These are phyloP conservation scores for Furculomyces boomerangus DNA, from an alignment of 371 early-diverging fungal genomes.

Conservation along the genomic window DNA sequence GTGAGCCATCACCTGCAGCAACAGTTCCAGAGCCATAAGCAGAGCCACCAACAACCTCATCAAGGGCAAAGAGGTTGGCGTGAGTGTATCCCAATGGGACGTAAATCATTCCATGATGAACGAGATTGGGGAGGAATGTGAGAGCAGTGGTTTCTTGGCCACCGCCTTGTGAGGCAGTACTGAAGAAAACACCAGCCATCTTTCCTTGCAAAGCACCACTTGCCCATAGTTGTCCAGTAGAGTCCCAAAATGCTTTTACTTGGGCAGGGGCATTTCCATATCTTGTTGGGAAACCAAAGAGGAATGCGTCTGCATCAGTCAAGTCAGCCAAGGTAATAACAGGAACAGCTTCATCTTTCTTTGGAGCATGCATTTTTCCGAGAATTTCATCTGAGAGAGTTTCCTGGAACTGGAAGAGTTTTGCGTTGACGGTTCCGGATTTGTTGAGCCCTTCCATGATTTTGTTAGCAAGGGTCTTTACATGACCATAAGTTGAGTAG, in stretches of 20 bases:
- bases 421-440: conserved; percentile 33
- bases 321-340: conserved; percentile 35
- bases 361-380: conserved; percentile 47
- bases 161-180: conserved; percentile 51
- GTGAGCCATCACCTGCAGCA: conserved; percentile 42
- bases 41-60: conserved; percentile 35
- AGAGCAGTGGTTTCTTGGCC: conserved; percentile 64
- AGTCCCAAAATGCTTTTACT: conserved; percentile 49
- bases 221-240: conserved; percentile 56
- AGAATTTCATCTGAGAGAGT: conserved; percentile 44
- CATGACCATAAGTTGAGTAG: conserved; percentile 58
- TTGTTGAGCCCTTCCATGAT: conserved; percentile 41
- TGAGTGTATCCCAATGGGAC: conserved; percentile 51
- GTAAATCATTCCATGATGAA: conserved; percentile 63
- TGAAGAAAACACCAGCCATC: conserved; percentile 50
- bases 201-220: conserved; percentile 45
- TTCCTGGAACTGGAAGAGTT: conserved; percentile 47
- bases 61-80: conserved; percentile 28
- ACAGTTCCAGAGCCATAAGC: conserved; percentile 48
- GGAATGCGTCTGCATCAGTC: conserved; percentile 47
- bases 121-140: conserved; percentile 44
- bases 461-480: conserved; percentile 44
- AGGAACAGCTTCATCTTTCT: conserved; percentile 36
- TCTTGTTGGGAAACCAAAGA: conserved; percentile 63
- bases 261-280: conserved; percentile 62